These are phyloP conservation scores for Jackrogersella minutella DNA, from an alignment of 495 filamentous ascomycete species.

Conservation along the genomic window DNA sequence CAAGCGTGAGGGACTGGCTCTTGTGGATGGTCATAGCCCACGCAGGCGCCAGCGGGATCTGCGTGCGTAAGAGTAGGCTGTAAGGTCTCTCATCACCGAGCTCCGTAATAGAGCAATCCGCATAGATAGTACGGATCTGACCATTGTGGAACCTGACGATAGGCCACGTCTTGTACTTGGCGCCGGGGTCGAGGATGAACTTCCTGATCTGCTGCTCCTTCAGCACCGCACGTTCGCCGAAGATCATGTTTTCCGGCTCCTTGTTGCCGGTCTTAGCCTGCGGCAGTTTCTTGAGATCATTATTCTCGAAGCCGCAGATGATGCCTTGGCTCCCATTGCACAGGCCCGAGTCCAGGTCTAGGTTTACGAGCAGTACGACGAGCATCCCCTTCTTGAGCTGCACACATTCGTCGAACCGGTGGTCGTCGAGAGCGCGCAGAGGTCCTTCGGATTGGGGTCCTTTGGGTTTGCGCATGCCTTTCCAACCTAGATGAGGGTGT, in stretches of 20 bases:
- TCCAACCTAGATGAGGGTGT: slow-evolving; percentile 65
- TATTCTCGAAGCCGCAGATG: slow-evolving; percentile 77
- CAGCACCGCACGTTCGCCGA: slow-evolving; percentile 55
- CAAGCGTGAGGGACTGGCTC: slow-evolving; percentile 91
- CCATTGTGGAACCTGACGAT: slow-evolving; percentile 74
- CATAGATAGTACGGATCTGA: slow-evolving; percentile 49
- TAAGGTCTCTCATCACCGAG: slow-evolving; percentile 55
- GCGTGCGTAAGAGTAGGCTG: slow-evolving; percentile 77
- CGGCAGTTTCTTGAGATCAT: slow-evolving; percentile 65
- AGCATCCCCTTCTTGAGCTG: slow-evolving; percentile 85
- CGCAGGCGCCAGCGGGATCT: slow-evolving; percentile 84
- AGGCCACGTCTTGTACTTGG: slow-evolving; percentile 64
- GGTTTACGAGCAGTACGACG: slow-evolving; percentile 94
- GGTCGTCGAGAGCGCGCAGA: slow-evolving; percentile 68
- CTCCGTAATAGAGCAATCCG: slow-evolving; percentile 58
- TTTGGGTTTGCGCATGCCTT: slow-evolving; percentile 68
- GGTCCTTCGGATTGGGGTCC: slow-evolving; percentile 56
- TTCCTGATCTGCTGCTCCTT: slow-evolving; percentile 42
- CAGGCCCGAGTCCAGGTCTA: slow-evolving; percentile 72
- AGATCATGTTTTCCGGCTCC: slow-evolving; percentile 26
- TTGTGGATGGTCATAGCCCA: slow-evolving; percentile 98
- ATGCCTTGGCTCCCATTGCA: slow-evolving; percentile 92
- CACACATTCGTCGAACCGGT: slow-evolving; percentile 55
- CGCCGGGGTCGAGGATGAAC: slow-evolving; percentile 41
- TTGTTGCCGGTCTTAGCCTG: slow-evolving; percentile 35